Conservation (phyloP, 1,139 yeast genomes). For the Eremothecium sinecaudum region DNA sequence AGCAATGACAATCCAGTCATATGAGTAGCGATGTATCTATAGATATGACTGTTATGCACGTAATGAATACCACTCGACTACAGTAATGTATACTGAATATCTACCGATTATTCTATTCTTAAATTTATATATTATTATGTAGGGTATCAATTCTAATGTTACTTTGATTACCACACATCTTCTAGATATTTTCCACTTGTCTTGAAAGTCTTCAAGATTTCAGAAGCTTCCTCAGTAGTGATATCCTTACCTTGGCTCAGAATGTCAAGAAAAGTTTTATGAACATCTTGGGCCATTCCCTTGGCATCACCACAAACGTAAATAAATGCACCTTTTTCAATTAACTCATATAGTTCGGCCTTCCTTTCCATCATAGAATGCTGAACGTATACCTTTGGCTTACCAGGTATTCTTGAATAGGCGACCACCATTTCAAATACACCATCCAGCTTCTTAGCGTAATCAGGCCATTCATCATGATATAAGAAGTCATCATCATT, state of each 20-base stretch:
- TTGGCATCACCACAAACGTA: constrained; percentile 98
- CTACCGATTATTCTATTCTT: no score
- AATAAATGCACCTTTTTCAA: constrained; percentile 71
- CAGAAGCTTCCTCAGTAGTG: constrained; percentile 60
- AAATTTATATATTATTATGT: no score
- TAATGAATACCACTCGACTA: no score
- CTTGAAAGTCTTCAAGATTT: constrained; percentile 68
- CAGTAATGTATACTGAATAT: no score
- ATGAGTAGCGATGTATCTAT: no score
- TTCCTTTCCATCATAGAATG: constrained; percentile 55
- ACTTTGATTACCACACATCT: constrained; percentile 74
- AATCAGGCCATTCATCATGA: constrained; percentile 75
- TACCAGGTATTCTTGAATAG: constrained; percentile 63
- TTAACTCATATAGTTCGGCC: constrained; percentile 47
- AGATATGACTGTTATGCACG: no score
- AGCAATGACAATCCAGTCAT: no score
- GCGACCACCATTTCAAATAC: constrained; percentile 70
- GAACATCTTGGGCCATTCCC: constrained; percentile 96
- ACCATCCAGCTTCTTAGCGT: constrained; percentile 54
- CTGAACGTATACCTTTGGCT: constrained; percentile 78
- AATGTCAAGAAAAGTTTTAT: constrained; percentile 55
- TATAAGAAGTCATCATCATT: constrained; percentile 70
- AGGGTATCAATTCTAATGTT: no score
- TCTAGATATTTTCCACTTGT: constrained; percentile 88
- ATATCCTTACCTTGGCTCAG: constrained; percentile 45